Evolutionary conservation across 192 early-diverging fungal species (phyloP).

Genomic region (Chytriomyces confervae): DNA sequence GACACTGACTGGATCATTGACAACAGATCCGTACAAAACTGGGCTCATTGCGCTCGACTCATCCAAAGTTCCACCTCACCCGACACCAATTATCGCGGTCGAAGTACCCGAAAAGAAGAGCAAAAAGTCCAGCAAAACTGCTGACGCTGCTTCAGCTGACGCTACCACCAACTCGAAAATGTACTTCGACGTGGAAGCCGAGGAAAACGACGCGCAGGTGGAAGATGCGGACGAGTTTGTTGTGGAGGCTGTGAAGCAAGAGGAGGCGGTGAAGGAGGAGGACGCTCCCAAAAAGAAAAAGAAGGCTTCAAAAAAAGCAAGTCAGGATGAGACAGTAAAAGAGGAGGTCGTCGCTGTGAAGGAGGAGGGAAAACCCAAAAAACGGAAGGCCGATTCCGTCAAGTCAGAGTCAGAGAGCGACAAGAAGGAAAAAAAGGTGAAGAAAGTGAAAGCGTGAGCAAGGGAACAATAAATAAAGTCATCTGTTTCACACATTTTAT

Average conservation of each 20-base stretch:
- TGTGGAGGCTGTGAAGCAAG: not conserved
- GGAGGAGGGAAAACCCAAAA: not conserved
- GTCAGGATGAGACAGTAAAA: not conserved
- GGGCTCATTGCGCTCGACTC: slow-evolving; percentile 41
- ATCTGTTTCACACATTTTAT: too few species aligned
- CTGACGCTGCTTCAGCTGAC: not conserved
- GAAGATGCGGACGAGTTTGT: slow-evolving; percentile 25
- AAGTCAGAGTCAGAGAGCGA: not conserved
- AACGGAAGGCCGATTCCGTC: not conserved
- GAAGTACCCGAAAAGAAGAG: slow-evolving; percentile 18
- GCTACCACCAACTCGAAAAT: not conserved
- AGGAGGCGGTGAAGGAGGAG: not conserved
- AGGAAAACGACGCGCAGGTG: slow-evolving; percentile 13
- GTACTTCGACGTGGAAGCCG: slow-evolving; percentile 27
- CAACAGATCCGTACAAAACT: slow-evolving; percentile 39
- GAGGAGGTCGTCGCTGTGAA: slow-evolving; percentile 3
- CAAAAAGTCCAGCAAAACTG: slow-evolving; percentile 17
- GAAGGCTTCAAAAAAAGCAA: slow-evolving; percentile 21
- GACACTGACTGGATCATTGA: slow-evolving; percentile 78
- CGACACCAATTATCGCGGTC: slow-evolving; percentile 5
- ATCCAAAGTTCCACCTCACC: slow-evolving; percentile 27
- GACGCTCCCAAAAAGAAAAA: not conserved
- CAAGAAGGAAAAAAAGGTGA: slow-evolving; percentile 5
- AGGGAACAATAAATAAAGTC: not conserved
- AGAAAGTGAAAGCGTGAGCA: slow-evolving; percentile 15